Base-by-base conservation (phyloP, 1,284 basidiomycete genomes). In the Boletus semigastroideus region DNA sequence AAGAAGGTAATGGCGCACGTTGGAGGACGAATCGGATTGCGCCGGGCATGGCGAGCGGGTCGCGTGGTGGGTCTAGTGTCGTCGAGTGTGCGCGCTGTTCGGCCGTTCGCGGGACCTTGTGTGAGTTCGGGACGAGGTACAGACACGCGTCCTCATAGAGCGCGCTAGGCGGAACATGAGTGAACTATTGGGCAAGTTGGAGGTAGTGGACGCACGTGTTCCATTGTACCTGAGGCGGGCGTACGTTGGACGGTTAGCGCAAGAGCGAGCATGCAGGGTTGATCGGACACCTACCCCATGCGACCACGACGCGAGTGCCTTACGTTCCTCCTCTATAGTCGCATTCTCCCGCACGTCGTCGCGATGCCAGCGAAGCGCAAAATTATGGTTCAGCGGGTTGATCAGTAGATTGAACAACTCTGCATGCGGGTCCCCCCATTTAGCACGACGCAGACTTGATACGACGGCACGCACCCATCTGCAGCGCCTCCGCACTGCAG, bases 321-420 rank as follows among this genome's bases (percentile, higher is more conserved):
- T 62, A 1, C 63, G 61, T 63, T 93, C 91, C 60, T 92, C 86
- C 12, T 83, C 80, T n/a, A 75, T 67, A 0, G 74, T 78, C 0
- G 85, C 86, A 27, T 77, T 74, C 55, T 84, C 84, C 46, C 73
- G 74, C 13, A 93, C 78, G 67, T 92, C 90, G 60, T 93, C 91
- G 3, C 90, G 78, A 67, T 93, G 90, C 90, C 91, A 93, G 39
- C 86, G 75, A 42, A 93, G 73, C 0, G 89, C 86, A 63, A 92
- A 93, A 42, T 83, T 76, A 57, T 87, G 84, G 9, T 69, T 63
- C 1, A 73, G 56, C 0, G 90, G 90, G 64, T 92, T 89, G 55
- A 92, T 86, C 47, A 92, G 74, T 48, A 92, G 66, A 63, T 92
- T 92, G 71, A 92, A 91, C 20, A 91, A 70, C 64, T 92, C 90